These are phyloP conservation scores for Auxenochlorella pyrenoidosa DNA, from an alignment of 139 green algal genomes.

Conservation along the genomic window DNA sequence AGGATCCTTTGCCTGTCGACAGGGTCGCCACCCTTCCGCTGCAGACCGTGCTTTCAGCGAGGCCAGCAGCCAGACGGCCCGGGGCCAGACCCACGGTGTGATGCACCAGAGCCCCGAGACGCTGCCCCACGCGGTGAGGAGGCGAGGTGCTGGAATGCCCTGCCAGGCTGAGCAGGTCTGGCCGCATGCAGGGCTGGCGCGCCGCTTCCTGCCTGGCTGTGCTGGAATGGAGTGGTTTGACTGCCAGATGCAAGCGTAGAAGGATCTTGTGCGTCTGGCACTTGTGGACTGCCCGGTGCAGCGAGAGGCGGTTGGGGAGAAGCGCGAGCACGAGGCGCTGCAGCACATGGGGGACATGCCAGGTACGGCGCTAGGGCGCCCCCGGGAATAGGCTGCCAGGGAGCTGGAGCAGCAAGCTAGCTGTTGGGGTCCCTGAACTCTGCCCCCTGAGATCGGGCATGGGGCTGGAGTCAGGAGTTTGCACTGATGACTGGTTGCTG, in stretches of 20 bases:
- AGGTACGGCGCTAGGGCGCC: not conserved
- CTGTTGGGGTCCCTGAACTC: too few species aligned
- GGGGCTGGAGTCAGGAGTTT: not conserved
- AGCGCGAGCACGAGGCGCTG: not conserved
- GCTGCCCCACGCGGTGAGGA: not conserved
- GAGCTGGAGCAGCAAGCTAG: not conserved
- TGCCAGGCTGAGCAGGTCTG: too few species aligned
- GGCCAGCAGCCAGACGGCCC: not conserved
- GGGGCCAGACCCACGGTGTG: constrained; percentile 7
- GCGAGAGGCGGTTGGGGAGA: not conserved
- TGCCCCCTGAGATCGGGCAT: too few species aligned
- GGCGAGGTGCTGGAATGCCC: too few species aligned
- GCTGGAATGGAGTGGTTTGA: not conserved
- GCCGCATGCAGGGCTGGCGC: too few species aligned
- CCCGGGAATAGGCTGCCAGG: too few species aligned
- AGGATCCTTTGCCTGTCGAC: too few species aligned
- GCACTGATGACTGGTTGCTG: too few species aligned
- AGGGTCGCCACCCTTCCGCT: not conserved
- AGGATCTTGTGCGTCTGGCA: not conserved
- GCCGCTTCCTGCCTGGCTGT: not conserved
- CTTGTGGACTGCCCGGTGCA: not conserved
- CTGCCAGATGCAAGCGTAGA: not conserved
- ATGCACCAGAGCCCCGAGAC: constrained; percentile 8
- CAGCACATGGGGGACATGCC: not conserved
- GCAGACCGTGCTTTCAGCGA: not conserved